Evolutionary conservation across 179 eudicot genomes (phyloP).

Genomic region (Pouteria campechiana): DNA sequence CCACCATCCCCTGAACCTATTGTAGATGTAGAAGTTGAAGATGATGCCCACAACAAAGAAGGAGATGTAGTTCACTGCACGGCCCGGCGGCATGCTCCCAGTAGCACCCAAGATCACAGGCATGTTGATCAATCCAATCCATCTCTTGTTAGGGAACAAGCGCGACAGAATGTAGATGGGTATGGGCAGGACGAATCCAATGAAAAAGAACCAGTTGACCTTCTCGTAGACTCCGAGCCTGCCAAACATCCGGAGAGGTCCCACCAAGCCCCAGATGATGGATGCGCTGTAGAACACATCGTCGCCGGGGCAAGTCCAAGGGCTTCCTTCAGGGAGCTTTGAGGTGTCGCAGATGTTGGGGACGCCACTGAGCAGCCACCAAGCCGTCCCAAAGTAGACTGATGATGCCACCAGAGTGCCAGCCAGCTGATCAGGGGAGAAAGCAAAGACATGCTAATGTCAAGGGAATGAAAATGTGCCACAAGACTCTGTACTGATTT

Average conservation of each 20-base stretch:
- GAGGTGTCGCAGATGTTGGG: slow-evolving; percentile 56
- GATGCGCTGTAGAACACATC: slow-evolving; percentile 70
- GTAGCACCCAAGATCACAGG: slow-evolving; percentile 60
- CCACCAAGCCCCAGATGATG: slow-evolving; percentile 78
- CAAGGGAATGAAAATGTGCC: not conserved
- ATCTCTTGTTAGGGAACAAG: slow-evolving; percentile 47
- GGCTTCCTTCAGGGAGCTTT: slow-evolving; percentile 55
- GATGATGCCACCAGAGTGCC: slow-evolving; percentile 38
- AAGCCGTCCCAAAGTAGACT: slow-evolving; percentile 70
- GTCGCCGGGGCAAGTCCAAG: slow-evolving; percentile 81
- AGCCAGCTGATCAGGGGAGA: slow-evolving; percentile 9
- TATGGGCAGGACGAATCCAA: slow-evolving; percentile 54
- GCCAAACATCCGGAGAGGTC: slow-evolving; percentile 81
- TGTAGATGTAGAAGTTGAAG: slow-evolving; percentile 49
- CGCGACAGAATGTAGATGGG: slow-evolving; percentile 49
- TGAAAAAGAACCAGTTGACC: slow-evolving; percentile 68
- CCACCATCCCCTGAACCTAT: slow-evolving; percentile 60
- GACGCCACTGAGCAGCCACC: slow-evolving; percentile 81
- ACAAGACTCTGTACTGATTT: not conserved
- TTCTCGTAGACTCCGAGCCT: slow-evolving; percentile 63
- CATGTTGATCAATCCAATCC: slow-evolving; percentile 46
- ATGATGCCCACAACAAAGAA: slow-evolving; percentile 62
- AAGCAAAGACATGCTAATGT: not conserved
- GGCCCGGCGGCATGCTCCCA: slow-evolving; percentile 68
- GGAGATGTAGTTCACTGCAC: slow-evolving; percentile 66